A percentile compares a stretch with the other conserved stretches of the same genome.
Evolutionary conservation across 176 grass and related monocot genomes (phyloP).

Genomic region (Thinopyrum elongatum): DNA sequence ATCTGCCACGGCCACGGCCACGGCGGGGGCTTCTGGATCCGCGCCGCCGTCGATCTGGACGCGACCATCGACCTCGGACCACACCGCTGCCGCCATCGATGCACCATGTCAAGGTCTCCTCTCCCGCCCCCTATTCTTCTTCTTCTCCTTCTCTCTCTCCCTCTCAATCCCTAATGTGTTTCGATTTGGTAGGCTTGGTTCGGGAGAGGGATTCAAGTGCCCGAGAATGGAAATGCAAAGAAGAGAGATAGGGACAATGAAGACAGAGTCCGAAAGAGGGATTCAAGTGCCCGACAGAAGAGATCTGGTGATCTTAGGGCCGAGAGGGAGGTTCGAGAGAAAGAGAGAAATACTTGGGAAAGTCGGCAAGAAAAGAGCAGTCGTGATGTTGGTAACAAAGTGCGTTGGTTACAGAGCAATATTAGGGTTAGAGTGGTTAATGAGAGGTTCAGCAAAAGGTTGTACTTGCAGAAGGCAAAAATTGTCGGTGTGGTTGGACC

Average conservation of each 20-base stretch:
- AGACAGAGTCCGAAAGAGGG: conserved; percentile 28
- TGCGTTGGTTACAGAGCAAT: conserved; percentile 77
- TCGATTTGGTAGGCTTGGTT: no score
- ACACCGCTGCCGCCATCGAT: no score
- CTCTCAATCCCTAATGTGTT: no score
- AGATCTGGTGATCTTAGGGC: conserved; percentile 27
- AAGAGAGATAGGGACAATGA: conserved; percentile 42
- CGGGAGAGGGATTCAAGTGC: no score
- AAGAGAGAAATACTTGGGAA: conserved; percentile 34
- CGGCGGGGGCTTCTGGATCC: no score
- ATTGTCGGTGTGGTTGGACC: conserved; percentile 85
- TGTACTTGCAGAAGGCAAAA: conserved; percentile 82
- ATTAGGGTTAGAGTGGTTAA: conserved; percentile 88
- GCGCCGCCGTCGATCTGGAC: no score
- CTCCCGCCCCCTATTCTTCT: no score
- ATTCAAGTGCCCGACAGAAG: conserved; percentile 27
- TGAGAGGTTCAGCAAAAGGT: conserved; percentile 61
- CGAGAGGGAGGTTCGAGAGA: conserved; percentile 38
- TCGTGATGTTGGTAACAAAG: conserved; percentile 20
- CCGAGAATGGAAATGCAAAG: conserved; percentile 47
- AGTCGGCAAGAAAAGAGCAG: conserved; percentile 27
- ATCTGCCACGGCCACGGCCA: no score
- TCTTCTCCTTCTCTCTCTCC: no score
- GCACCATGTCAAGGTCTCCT: no score
- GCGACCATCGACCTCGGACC: no score